Percentiles rank a stretch among this genome's conserved stretches.
Conservation (phyloP, 2,329 filamentous ascomycete genomes). For the Penicillium aurantiogriseum region DNA sequence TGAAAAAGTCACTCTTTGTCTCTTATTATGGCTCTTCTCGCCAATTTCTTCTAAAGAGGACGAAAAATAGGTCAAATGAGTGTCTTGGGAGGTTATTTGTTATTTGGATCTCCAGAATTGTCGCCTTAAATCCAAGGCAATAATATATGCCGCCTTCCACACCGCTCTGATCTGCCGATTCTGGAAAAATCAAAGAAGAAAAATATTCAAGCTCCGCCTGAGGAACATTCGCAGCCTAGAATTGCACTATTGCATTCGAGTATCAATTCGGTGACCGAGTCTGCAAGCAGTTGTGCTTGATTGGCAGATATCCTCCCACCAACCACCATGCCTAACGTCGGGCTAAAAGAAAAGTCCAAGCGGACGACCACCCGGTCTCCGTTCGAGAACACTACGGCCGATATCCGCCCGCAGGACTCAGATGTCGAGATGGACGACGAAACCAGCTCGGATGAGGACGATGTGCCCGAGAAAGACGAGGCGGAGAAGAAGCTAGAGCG, state of each 20-base stretch:
- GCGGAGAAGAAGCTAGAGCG: conserved; percentile 83
- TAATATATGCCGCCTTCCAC: conserved; percentile 21
- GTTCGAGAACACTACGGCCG: conserved; percentile 23
- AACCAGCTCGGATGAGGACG: conserved; percentile 26
- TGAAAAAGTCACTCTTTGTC: neutral
- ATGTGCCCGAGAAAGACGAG: conserved; percentile 66
- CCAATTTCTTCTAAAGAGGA: neutral
- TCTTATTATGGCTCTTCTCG: neutral
- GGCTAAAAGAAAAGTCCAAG: conserved; percentile 33
- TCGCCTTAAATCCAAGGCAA: conserved; percentile 7
- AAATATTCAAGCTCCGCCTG: conserved; percentile 32
- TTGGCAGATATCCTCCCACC: neutral
- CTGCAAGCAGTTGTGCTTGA: neutral
- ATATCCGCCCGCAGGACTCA: conserved; percentile 20
- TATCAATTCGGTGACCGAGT: neutral
- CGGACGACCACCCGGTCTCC: conserved; percentile 24
- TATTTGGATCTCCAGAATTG: neutral
- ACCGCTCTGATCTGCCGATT: conserved; percentile 33
- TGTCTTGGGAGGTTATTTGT: no score
- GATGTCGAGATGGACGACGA: conserved; percentile 30
- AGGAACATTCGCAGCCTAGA: conserved; percentile 13
- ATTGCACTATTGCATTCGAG: conserved; percentile 2
- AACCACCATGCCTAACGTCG: conserved; percentile 28
- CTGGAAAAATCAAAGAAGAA: conserved; percentile 31
- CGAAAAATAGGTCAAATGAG: neutral